A percentile compares a stretch with the other conserved stretches of the same genome.
Conservation (phyloP, 192 early-diverging fungal species). For the Irineochytrium annulatum region DNA sequence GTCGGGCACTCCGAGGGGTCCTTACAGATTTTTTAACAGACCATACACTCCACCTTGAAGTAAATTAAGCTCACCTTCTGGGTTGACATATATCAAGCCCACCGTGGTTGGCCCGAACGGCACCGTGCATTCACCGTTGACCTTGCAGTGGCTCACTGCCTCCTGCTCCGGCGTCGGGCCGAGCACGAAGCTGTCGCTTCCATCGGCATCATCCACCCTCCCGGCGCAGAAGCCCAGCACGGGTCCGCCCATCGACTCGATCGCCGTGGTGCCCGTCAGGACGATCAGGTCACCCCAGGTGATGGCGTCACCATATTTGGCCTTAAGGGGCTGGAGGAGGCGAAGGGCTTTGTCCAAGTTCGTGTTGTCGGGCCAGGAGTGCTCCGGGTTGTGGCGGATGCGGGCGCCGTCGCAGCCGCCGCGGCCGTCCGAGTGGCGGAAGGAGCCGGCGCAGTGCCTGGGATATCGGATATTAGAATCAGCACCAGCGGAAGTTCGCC, state of each 20-base stretch:
- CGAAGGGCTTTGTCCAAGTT: conserved; percentile 70
- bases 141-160: background rate
- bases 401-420: conserved; percentile 71
- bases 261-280: conserved; percentile 53
- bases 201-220: conserved; percentile 19
- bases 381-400: conserved; percentile 47
- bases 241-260: conserved; percentile 18
- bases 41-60: conserved; percentile 4
- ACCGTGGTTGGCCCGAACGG: conserved; percentile 28
- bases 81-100: conserved; percentile 21
- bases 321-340: conserved; percentile 71
- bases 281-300: conserved; percentile 81
- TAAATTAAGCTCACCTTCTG: conserved; percentile 11
- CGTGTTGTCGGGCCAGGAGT: conserved; percentile 66
- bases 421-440: conserved; percentile 40
- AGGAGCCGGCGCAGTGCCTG: conserved; percentile 82
- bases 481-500: too few relatives aligned
- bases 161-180: conserved; percentile 21
- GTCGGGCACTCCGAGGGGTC: background rate
- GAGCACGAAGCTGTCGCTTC: conserved; percentile 8
- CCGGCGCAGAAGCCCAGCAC: conserved; percentile 15
- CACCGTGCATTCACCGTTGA: conserved; percentile 22
- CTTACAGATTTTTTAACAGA: background rate
- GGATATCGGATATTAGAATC: too few relatives aligned
- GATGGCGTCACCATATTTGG: conserved; percentile 65